Evolutionary conservation across 371 early-diverging fungal species (phyloP), one percentile per base, ranked within the genome.

Genomic region (Saksenaea oblongispora): DNA sequence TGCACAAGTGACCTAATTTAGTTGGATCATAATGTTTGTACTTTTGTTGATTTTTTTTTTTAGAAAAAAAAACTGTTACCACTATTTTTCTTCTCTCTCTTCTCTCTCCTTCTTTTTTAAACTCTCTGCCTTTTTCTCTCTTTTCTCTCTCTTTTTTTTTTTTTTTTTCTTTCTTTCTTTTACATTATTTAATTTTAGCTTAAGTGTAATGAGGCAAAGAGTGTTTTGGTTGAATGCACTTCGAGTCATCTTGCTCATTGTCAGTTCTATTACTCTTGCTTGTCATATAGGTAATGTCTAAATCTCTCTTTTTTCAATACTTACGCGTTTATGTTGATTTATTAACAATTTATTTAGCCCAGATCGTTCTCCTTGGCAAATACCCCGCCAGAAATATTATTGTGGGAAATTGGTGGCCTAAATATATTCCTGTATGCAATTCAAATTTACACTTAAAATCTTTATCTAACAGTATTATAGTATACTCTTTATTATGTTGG

Each of bases 401-500:
- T 13, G 18, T 56, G 8, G 66, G 65, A 28, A 18, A 31, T 27
- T 75, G 73, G 68, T 73, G 71, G 61, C 75, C 73, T 34, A 31
- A 42, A 26, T 72, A 70, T 51, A 56, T 72, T 13, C 78, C 74
- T 27, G 78, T 77, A 69, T 59, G 58, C 1, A 28, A 13, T 51
- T 1, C n/a, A 10, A 39, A 11, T 31, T 7, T 36, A 54, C 2
- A 8, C 8, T 26, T 10, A 15, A 28, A 10, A 61, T 35, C 61
- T 0, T n/a, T 47, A 27, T 54, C 39, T 47, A 53, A 34, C 22
- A 24, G 17, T 31, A 37, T 28, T n/a, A 42, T 44, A 80, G 81
- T 80, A 76, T 57, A 74, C 66, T 22, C 55, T 80, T 9, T 80
- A 80, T 55, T 72, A 72, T 56, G 76, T 76, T 17, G 81, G 76